These are phyloP conservation scores for Angomonas ambiguus DNA, from an alignment of 208 protist genomes.

Conservation along the genomic window DNA sequence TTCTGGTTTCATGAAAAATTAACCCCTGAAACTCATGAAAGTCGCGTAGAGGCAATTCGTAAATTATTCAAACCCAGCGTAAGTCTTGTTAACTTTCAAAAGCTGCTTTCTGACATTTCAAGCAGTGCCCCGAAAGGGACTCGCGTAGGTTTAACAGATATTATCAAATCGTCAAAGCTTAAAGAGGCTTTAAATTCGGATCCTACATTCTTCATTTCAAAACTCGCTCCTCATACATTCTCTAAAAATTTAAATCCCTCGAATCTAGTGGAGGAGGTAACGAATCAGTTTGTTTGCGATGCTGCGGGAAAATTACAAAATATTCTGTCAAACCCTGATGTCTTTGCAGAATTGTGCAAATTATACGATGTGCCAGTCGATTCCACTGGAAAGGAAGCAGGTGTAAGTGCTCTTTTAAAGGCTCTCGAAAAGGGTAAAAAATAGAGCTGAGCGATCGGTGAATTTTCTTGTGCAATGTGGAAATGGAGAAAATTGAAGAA, in stretches of 20 bases:
- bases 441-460: not conserved
- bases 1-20: constrained; percentile 86
- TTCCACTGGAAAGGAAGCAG: not conserved
- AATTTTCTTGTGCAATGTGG: not conserved
- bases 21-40: not conserved
- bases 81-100: constrained; percentile 49
- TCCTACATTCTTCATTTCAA: constrained; percentile 47
- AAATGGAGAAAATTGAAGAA: not conserved
- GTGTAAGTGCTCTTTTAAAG: not conserved
- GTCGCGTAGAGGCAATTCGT: constrained; percentile 1
- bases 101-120: constrained; percentile 48
- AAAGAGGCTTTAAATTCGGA: constrained; percentile 48
- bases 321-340: constrained; percentile 37
- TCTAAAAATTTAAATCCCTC: constrained; percentile 22
- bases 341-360: not conserved
- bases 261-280: constrained; percentile 55
- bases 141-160: constrained; percentile 27
- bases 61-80: constrained; percentile 10
- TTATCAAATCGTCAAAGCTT: constrained; percentile 47
- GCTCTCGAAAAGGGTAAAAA: not conserved
- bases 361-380: not conserved
- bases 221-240: constrained; percentile 39
- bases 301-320: constrained; percentile 34
- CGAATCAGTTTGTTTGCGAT: constrained; percentile 55
- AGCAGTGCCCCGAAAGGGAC: constrained; percentile 16